Base-by-base conservation (phyloP, 1,284 basidiomycete species). In the Ustilago bromivora region DNA sequence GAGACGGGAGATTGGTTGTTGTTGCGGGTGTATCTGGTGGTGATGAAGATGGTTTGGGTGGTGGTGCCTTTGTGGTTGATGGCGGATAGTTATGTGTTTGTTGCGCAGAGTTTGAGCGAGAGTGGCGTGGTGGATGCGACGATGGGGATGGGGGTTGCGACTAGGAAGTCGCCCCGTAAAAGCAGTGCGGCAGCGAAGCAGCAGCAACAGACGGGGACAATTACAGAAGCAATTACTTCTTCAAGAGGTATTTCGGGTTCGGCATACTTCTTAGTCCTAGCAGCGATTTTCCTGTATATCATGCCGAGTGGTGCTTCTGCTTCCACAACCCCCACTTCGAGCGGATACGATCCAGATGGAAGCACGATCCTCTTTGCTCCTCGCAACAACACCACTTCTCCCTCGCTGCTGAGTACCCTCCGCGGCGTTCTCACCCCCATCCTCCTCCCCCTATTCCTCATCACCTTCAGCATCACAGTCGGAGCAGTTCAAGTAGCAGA, bases 41-140 rank as follows among this genome's bases (percentile, higher is more conserved):
- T 71, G 5, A 75, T 80, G 75, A 78, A 78, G 43, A 11, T 74
- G 34, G 61, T 75, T 19, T 80, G 78, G 76, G 76, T 78, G 5
- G 63, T 67, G 23, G 49, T 80, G 8, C 78, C 76, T 43, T 36
- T 61, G 13, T 73, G 57, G 53, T 57, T 80, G 41, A 63, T 80
- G 65, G 23, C 53, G 40, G 78, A 78, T 53, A 72, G 71, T 41
- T 80, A 69, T 56, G 15, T 11, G 12, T 59, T 35, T 13, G 47
- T 75, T 2, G 40, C 28, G 40, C 8, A n/a, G 3, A 53, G 64
- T 7, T 52, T 66, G 51, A 52, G 59, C 34, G 38, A 40, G 51
- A 47, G 31, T 4, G 23, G 7, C 31, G 35, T 58, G 23, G 35
- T 35, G 28, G 66, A 62, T 40, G 41, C 55, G 3, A 61, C 58